These are phyloP conservation scores for Trametes hirsuta DNA, from an alignment of 1,284 basidiomycete species.

Conservation along the genomic window DNA sequence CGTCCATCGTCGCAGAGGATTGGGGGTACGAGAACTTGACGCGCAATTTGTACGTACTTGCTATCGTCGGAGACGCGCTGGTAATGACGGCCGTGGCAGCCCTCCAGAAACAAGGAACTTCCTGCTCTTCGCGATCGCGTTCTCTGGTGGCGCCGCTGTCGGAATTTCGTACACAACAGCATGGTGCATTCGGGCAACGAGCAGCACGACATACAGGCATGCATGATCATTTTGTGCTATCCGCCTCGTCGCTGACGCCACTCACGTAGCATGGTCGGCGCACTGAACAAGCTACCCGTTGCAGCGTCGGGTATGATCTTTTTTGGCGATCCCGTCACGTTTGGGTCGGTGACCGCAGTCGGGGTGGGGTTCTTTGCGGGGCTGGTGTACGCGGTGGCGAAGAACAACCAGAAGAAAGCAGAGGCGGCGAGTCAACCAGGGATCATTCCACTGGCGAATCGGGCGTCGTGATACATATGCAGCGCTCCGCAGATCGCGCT, in stretches of 20 bases:
- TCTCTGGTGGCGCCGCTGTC: constrained; percentile 96
- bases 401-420: constrained; percentile 83
- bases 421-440: constrained; percentile 51
- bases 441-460: constrained; percentile 62
- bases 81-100: constrained; percentile 46
- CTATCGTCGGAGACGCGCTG: background rate
- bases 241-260: constrained; percentile 4
- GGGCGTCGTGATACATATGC: constrained; percentile 43
- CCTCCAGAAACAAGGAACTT: constrained; percentile 82
- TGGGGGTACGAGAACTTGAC: constrained; percentile 84
- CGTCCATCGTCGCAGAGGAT: constrained; percentile 88
- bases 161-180: constrained; percentile 99
- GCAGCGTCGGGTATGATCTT: constrained; percentile 96
- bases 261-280: constrained; percentile 91
- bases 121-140: constrained; percentile 87
- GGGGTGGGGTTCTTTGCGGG: constrained; percentile 92
- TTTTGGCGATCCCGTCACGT: constrained; percentile 88
- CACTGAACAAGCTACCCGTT: constrained; percentile 97
- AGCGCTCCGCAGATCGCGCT: background rate
- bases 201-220: constrained; percentile 95
- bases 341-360: constrained; percentile 89
- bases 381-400: constrained; percentile 86
- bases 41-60: constrained; percentile 81
- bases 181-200: constrained; percentile 97
- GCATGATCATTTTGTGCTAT: constrained; percentile 5